Evolutionary conservation across 768 basidiomycete genomes (phyloP).

Genomic region (Exsudoporus frostii): DNA sequence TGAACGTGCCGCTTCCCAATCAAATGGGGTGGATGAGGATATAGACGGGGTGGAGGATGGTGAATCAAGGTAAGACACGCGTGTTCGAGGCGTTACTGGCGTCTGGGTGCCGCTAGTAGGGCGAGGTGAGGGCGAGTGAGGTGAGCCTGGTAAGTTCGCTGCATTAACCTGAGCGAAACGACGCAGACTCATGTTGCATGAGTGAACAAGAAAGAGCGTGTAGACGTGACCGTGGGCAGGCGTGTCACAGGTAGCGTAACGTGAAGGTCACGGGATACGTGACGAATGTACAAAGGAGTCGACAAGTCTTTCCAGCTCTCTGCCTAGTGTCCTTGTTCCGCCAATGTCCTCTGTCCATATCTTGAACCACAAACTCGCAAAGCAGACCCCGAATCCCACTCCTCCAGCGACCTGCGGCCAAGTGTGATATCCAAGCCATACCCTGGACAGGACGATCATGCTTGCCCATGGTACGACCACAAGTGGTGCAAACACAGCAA

Average conservation of each 20-base stretch:
- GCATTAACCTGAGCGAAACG: constrained; percentile 52
- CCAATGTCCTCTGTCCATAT: constrained; percentile 44
- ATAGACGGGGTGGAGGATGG: constrained; percentile 68
- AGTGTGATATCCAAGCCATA: constrained; percentile 78
- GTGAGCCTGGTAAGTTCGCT: constrained; percentile 38
- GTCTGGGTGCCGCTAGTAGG: constrained; percentile 35
- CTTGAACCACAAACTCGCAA: constrained; percentile 54
- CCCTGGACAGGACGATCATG: constrained; percentile 57
- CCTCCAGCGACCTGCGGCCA: constrained; percentile 66
- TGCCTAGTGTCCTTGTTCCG: constrained; percentile 20
- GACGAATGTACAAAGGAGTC: background rate
- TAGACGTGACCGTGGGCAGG: constrained; percentile 19
- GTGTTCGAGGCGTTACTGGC: constrained; percentile 44
- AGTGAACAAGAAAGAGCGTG: constrained; percentile 4
- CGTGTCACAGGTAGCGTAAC: constrained; percentile 26
- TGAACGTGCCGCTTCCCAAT: constrained; percentile 82
- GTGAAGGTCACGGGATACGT: constrained; percentile 22
- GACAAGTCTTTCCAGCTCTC: constrained; percentile 10
- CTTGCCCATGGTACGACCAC: constrained; percentile 54
- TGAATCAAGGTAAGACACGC: constrained; percentile 54
- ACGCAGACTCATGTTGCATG: constrained; percentile 49
- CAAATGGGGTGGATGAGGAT: constrained; percentile 75
- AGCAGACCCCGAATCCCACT: constrained; percentile 48
- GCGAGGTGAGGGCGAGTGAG: constrained; percentile 38
- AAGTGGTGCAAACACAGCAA: constrained; percentile 36